Evolutionary conservation across 2,329 filamentous ascomycete genomes (phyloP).

Genomic region (Thermoascus crustaceus): DNA sequence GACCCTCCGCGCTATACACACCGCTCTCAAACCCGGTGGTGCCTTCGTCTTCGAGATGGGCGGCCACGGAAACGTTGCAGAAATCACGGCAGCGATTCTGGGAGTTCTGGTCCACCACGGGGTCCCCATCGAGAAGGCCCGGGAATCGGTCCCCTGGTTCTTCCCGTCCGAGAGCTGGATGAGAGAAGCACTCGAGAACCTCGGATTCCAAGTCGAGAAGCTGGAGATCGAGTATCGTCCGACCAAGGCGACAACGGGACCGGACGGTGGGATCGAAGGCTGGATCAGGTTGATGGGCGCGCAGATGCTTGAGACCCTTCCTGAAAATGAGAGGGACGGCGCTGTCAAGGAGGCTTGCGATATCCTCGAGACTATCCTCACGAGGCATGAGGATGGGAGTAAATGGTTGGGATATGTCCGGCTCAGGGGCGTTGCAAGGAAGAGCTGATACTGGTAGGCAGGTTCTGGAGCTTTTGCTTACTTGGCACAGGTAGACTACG

Average conservation of each 20-base stretch:
- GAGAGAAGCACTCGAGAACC: slow-evolving; percentile 24
- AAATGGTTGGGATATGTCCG: slow-evolving; percentile 42
- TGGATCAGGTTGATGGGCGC: slow-evolving; percentile 60
- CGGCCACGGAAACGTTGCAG: slow-evolving; percentile 59
- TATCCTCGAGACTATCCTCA: slow-evolving; percentile 48
- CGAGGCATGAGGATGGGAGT: slow-evolving; percentile 49
- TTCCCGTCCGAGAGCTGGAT: slow-evolving; percentile 60
- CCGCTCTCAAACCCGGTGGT: slow-evolving; percentile 48
- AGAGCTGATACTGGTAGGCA: slow-evolving; percentile 9
- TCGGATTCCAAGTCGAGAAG: slow-evolving; percentile 42
- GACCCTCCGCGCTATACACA: slow-evolving; percentile 48
- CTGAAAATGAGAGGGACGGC: slow-evolving; percentile 41
- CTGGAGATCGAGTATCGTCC: slow-evolving; percentile 58
- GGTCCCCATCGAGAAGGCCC: slow-evolving; percentile 42
- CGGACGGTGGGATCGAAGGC: slow-evolving; percentile 51
- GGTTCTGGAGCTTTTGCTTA: no score
- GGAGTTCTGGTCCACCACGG: slow-evolving; percentile 45
- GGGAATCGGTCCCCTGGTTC: slow-evolving; percentile 58
- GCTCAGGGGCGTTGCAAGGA: slow-evolving; percentile 35
- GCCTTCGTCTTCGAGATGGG: slow-evolving; percentile 63
- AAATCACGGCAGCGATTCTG: slow-evolving; percentile 53
- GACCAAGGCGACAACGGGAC: slow-evolving; percentile 41
- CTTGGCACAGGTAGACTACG: no score
- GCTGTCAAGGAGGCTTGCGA: slow-evolving; percentile 48
- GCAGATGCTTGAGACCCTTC: slow-evolving; percentile 48